These are phyloP conservation scores for Myriosclerotinia curreyana DNA, from an alignment of 2,329 filamentous ascomycete genomes.

Conservation along the genomic window DNA sequence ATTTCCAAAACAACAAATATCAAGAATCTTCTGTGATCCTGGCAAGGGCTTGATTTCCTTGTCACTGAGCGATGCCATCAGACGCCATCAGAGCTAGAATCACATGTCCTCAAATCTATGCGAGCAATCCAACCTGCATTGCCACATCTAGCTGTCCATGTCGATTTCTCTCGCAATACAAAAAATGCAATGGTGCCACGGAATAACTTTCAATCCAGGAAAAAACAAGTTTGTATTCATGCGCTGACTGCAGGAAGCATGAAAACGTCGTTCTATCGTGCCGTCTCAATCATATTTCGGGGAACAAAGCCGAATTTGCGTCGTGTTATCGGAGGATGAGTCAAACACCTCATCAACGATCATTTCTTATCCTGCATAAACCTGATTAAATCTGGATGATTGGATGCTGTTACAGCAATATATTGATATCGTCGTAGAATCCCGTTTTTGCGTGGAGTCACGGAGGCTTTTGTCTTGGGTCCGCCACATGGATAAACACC, in stretches of 20 bases:
- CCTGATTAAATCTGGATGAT: neutral
- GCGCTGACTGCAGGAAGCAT: slow-evolving; percentile 12
- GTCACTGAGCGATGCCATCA: neutral
- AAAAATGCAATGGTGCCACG: neutral
- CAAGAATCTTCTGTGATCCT: neutral
- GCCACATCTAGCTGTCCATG: neutral
- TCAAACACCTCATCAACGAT: neutral
- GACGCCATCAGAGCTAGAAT: neutral
- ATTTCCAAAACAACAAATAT: neutral
- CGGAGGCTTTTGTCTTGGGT: neutral
- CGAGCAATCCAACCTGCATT: neutral
- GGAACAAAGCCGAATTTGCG: slow-evolving; percentile 6
- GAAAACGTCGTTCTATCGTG: neutral
- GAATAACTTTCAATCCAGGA: neutral
- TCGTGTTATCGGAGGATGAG: neutral
- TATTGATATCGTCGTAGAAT: neutral
- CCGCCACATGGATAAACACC: neutral
- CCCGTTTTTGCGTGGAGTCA: neutral
- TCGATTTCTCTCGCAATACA: neutral
- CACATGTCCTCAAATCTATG: slow-evolving; percentile 12
- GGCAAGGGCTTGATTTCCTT: neutral
- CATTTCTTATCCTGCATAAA: neutral
- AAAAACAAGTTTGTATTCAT: neutral
- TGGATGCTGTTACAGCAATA: neutral
- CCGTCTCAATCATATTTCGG: neutral